A percentile compares a stretch with the other conserved stretches of the same genome.
phyloP scores from a whole-genome alignment of 2,329 filamentous ascomycete genomes.

The Colletotrichum musae region DNA sequence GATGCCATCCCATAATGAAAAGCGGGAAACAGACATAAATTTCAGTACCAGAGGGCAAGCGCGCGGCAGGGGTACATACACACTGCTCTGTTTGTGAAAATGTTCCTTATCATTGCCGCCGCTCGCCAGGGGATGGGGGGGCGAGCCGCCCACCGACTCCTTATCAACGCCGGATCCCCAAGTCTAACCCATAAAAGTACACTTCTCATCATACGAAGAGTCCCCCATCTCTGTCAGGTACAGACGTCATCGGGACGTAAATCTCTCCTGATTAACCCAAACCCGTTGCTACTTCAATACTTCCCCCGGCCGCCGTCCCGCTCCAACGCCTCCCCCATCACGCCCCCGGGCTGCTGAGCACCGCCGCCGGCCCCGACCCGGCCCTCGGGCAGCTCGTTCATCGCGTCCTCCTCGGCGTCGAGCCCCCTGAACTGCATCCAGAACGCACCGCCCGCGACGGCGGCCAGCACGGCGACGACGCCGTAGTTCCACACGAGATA shows the following conservation, averaged over 20 bases:
- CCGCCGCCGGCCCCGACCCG: conserved; percentile 19
- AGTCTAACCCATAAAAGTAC: neutral
- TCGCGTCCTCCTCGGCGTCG: conserved; percentile 75
- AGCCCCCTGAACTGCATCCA: conserved; percentile 76
- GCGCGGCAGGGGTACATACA: neutral
- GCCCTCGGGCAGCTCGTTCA: conserved; percentile 70
- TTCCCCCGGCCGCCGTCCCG: neutral
- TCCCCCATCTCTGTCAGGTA: neutral
- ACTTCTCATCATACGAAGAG: neutral
- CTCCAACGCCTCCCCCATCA: neutral
- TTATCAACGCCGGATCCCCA: neutral
- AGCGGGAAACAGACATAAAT: too few species aligned
- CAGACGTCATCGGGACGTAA: neutral
- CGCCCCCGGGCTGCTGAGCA: neutral
- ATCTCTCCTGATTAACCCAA: neutral
- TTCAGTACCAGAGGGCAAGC: neutral
- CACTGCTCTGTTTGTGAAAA: neutral
- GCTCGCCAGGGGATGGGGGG: neutral
- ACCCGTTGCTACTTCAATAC: too few species aligned
- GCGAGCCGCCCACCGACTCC: neutral
- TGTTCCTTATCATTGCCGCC: neutral
- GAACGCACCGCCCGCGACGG: conserved; percentile 75
- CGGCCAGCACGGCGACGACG: conserved; percentile 75
- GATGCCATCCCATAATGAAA: too few species aligned
- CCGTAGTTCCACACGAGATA: conserved; percentile 82